These are phyloP conservation scores for Scorias spongiosa DNA, from an alignment of 2,329 filamentous ascomycete genomes.

Conservation along the genomic window DNA sequence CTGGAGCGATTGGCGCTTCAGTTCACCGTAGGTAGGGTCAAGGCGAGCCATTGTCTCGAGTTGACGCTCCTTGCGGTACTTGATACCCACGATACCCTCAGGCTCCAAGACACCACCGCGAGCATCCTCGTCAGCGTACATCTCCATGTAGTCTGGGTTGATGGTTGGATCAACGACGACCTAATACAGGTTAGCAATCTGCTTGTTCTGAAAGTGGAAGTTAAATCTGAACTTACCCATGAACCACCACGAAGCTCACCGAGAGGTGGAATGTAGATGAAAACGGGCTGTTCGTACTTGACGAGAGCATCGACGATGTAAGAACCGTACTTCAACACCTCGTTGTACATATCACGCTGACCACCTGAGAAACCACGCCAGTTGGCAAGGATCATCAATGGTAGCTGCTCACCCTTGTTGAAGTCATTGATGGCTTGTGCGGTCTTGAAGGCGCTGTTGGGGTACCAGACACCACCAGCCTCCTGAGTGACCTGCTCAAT, in stretches of 20 bases:
- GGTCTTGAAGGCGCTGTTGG: constrained; percentile 99
- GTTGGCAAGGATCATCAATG: constrained; percentile 97
- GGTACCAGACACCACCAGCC: constrained; percentile 98
- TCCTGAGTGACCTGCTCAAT: constrained; percentile 91
- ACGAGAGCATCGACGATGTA: constrained; percentile 97
- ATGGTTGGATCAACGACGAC: constrained; percentile 98
- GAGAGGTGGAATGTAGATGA: constrained; percentile 94
- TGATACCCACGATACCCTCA: constrained; percentile 96
- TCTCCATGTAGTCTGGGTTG: constrained; percentile 93
- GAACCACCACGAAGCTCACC: constrained; percentile 97
- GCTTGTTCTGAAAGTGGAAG: constrained; percentile 1
- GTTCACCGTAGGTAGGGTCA: constrained; percentile 65
- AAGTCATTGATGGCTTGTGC: constrained; percentile 98
- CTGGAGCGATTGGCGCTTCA: constrained; percentile 64
- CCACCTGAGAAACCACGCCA: constrained; percentile 99
- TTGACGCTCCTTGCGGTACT: constrained; percentile 95
- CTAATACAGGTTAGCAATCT: constrained; percentile 24
- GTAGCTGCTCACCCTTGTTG: constrained; percentile 96
- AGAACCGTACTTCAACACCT: constrained; percentile 97
- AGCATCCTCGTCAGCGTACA: constrained; percentile 93
- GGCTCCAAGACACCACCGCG: constrained; percentile 96
- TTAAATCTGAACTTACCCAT: constrained; percentile 45
- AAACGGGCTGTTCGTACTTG: constrained; percentile 97
- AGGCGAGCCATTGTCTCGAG: constrained; percentile 93
- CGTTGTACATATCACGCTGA: constrained; percentile 99